Evolutionary conservation across 306 rosid genomes (phyloP), one percentile per base, ranked within the genome.

Genomic region (Cucurbita moschata): DNA sequence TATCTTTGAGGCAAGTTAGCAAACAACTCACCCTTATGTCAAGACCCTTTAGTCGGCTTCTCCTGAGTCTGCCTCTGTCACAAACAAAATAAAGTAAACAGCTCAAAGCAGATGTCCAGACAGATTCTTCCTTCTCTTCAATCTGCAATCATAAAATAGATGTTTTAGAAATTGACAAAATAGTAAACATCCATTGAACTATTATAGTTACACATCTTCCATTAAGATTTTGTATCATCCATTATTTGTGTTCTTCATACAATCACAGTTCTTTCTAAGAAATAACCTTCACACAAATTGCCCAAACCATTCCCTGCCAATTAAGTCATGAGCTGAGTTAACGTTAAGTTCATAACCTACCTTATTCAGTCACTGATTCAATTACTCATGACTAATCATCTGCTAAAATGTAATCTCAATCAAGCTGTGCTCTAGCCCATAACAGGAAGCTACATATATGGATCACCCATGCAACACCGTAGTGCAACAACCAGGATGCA

Each of bases 51-150:
- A 95, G 80, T 71, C 91, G 86, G 59, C 77, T 88, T 89, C 97
- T 89, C 89, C 86, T 77, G 78, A 91, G 90, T 83, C 82, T 88
- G 53, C 97, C 99, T 83, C 96, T 85, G 81, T 91, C 96, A 64
- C 97, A 89, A 78, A 95, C 96, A 82, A 95, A 95, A 89, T 95
- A 95, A 39, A 95, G 91, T 85, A 95, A 80, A 86, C 99, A 95
- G 89, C 99, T 95, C 46, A 95, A 88, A 47, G 96, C 99, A 84
- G 97, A 91, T 78, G 99, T 96, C 99, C 99, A 91, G 68, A 95
- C 96, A 60, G 95, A 83, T 81, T 95, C 99, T 79, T 91, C 99
- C 80, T 75, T 84, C 85, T 95, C 99, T 83, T 91, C 96, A 69
- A 77, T 84, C 99, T 95, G 88, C 52, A 80, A 47, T 50, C 81